Evolutionary conservation across 202 grass and related monocot genomes (phyloP), one percentile per base, ranked within the genome.

Genomic region (Bolboschoenoplectus hybrid): DNA sequence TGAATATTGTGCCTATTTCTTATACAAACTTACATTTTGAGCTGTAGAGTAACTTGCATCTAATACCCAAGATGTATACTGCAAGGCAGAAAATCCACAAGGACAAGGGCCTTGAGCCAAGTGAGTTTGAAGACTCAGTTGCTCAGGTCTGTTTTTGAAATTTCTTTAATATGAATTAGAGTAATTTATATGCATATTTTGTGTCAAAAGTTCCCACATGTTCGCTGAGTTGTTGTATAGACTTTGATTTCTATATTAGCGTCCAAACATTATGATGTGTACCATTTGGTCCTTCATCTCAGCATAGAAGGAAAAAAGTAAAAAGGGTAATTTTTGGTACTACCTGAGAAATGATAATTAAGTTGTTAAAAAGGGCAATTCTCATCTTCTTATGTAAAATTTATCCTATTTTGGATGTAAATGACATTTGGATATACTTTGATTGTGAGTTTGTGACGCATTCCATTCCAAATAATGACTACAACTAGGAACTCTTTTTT

Each of bases 31-130:
- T 16, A n/a, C 17, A 19, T 19, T 13, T 36, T 71, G 39, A 55
- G 19, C n/a, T 81, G 57, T 64, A 82, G 53, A 36, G 4, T 68
- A n/a, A 43, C 35, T 71, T 67, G 56, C 69, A 35, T 46, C 45
- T 50, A 44, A 41, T 80, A 76, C 16, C 40, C 70, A 89, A 82
- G 67, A 95, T 95, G 93, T 95, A 67, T 77, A 92, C 90, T 4
- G 89, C 93, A 43, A 92, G 90, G 73, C 92, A 84, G 83, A 95
- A 92, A 86, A 92, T 95, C 70, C 90, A 89, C 66, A 95, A 95
- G 90, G 89, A 91, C 41, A 92, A 88, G 79, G 93, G 67, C 66
- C 39, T 95, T 16, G 90, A 95, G 62, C 90, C 90, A 10, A 85
- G 86, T 67, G 93, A 95, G 83, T 92, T 95, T 84, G 93, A 95